phyloP scores from a whole-genome alignment of 129 eudicot species.

The Solidago caesia region DNA sequence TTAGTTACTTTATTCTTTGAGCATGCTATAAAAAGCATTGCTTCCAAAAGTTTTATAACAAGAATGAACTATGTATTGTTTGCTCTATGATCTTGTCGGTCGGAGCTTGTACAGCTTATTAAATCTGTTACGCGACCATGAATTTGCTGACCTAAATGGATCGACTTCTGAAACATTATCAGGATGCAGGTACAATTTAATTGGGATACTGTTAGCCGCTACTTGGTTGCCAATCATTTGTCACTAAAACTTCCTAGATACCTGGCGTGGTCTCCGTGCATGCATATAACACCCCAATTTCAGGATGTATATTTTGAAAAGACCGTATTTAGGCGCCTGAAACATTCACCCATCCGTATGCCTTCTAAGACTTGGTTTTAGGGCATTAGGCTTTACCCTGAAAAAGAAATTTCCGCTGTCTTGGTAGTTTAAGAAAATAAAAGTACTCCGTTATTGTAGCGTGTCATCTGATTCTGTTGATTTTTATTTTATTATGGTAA shows the following conservation, averaged over 20 bases:
- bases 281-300: background rate
- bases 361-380: background rate
- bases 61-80: too few relatives aligned
- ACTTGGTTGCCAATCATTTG: too few relatives aligned
- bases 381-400: background rate
- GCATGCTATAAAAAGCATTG: background rate
- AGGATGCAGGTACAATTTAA: too few relatives aligned
- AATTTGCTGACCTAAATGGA: background rate
- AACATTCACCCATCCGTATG: background rate
- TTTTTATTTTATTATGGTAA: background rate
- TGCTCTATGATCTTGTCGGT: too few relatives aligned
- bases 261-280: background rate
- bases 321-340: background rate
- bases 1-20: slow-evolving; percentile 1
- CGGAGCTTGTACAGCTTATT: too few relatives aligned
- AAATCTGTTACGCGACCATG: background rate
- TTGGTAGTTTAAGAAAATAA: background rate
- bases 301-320: background rate
- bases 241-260: too few relatives aligned
- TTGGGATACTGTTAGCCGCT: too few relatives aligned
- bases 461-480: background rate
- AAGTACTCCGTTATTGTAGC: background rate
- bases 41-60: background rate
- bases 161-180: background rate
- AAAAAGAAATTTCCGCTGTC: background rate